Conservation (phyloP, 1,284 basidiomycete genomes). For the Papiliotrema fonsecae region DNA sequence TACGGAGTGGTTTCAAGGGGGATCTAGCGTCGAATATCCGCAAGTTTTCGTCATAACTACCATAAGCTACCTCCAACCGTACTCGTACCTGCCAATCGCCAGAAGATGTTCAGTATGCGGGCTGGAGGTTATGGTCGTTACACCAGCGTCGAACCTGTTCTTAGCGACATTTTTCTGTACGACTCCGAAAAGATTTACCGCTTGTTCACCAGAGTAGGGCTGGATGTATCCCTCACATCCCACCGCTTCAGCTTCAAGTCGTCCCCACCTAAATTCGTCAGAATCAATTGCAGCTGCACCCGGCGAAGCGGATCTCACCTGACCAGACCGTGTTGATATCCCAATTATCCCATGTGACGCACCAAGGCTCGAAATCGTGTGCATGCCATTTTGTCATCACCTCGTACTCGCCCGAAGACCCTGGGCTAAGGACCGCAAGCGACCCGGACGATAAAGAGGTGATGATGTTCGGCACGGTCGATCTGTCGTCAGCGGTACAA, state of each 20-base stretch:
- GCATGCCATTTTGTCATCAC: constrained; percentile 68
- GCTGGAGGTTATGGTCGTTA: constrained; percentile 84
- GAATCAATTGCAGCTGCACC: not conserved
- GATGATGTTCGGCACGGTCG: constrained; percentile 52
- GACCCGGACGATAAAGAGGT: constrained; percentile 75
- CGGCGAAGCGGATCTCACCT: constrained; percentile 51
- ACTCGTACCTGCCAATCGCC: constrained; percentile 77
- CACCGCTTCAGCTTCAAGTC: constrained; percentile 86
- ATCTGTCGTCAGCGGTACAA: not conserved
- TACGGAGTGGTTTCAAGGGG: constrained; percentile 56
- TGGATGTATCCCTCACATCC: constrained; percentile 70
- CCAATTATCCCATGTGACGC: constrained; percentile 85
- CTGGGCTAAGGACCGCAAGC: constrained; percentile 58
- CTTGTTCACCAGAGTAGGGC: constrained; percentile 68
- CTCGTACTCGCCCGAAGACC: constrained; percentile 47
- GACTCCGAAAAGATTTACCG: constrained; percentile 50
- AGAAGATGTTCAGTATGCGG: constrained; percentile 73
- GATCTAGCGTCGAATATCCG: constrained; percentile 80
- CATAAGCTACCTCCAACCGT: not conserved
- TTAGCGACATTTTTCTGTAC: not conserved
- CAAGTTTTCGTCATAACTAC: constrained; percentile 79
- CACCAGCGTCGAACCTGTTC: constrained; percentile 79
- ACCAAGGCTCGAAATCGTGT: constrained; percentile 94
- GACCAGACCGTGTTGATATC: constrained; percentile 72
- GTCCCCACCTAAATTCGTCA: constrained; percentile 68